These are phyloP conservation scores for Carex arenaria DNA, from an alignment of 202 grass and related monocot species.

Conservation along the genomic window DNA sequence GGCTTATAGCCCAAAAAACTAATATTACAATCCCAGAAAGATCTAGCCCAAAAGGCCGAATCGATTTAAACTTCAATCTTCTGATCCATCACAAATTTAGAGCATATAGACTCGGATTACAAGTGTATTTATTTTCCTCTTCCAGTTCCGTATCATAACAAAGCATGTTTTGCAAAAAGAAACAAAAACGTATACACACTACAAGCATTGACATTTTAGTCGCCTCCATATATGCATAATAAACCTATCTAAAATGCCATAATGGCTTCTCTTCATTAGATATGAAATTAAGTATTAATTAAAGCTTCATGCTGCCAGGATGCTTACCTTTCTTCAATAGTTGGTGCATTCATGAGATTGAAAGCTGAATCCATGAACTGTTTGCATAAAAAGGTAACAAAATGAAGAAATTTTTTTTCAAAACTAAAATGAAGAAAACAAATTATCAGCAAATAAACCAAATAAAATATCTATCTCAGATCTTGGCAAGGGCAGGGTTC, in stretches of 20 bases:
- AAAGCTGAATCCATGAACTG: constrained; percentile 92
- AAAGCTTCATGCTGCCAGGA: neutral
- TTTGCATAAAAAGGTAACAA: constrained; percentile 1
- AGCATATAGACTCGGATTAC: neutral
- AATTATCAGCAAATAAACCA: constrained; percentile 5
- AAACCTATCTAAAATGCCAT: constrained; percentile 5
- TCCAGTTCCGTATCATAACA: neutral
- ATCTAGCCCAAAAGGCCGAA: neutral
- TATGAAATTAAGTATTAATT: neutral
- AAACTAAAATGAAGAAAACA: neutral
- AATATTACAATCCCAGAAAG: neutral
- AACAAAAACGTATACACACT: neutral
- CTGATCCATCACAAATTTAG: neutral
- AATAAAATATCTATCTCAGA: neutral
- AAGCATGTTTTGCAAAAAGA: neutral
- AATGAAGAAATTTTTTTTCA: neutral
- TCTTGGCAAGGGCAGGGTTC: neutral
- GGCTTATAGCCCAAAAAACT: neutral
- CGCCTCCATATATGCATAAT: neutral
- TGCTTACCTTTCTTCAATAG: constrained; percentile 42
- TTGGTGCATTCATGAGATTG: constrained; percentile 56
- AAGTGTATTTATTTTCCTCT: neutral
- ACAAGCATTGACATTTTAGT: neutral
- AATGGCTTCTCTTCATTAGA: neutral
- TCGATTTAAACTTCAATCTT: neutral